phyloP scores from a whole-genome alignment of 164 flowering plant genomes.

The Dillenia suffruticosa region DNA sequence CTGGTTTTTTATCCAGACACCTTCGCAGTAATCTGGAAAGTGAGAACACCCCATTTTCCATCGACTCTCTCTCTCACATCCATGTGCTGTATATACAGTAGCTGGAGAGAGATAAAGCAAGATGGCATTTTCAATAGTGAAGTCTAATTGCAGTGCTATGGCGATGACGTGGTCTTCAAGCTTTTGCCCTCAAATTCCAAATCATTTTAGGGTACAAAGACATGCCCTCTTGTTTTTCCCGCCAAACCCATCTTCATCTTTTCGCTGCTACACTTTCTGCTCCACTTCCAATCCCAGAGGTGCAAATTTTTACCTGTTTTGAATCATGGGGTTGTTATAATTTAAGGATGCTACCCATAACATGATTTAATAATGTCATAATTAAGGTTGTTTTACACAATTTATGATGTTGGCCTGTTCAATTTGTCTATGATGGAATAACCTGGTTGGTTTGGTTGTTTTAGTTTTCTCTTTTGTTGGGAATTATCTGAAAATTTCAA shows the following conservation, averaged over 20 bases:
- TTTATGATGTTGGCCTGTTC: background rate
- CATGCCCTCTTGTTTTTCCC: slow-evolving; percentile 27
- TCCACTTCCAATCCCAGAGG: slow-evolving; percentile 34
- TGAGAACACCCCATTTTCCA: too few species aligned
- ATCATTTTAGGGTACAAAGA: slow-evolving; percentile 11
- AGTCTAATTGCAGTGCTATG: slow-evolving; percentile 5
- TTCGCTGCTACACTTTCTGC: slow-evolving; percentile 35
- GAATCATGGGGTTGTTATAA: background rate
- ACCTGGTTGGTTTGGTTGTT: too few species aligned
- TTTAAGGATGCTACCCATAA: background rate
- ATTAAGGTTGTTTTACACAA: background rate
- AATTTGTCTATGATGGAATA: too few species aligned
- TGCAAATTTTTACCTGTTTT: slow-evolving; percentile 5
- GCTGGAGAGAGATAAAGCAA: background rate
- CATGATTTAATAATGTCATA: background rate
- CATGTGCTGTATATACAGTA: too few species aligned
- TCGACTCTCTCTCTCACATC: too few species aligned
- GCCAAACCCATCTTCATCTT: slow-evolving; percentile 17
- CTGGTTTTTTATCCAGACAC: too few species aligned
- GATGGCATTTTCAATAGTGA: slow-evolving; percentile 1
- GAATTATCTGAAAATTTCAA: too few species aligned
- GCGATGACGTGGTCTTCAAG: slow-evolving; percentile 46
- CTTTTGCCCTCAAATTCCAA: slow-evolving; percentile 32
- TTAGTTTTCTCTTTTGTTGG: too few species aligned
- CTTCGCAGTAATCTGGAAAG: too few species aligned